These are phyloP conservation scores for Eutrema salsugineum DNA, from an alignment of 441 rosid genomes.

Conservation along the genomic window DNA sequence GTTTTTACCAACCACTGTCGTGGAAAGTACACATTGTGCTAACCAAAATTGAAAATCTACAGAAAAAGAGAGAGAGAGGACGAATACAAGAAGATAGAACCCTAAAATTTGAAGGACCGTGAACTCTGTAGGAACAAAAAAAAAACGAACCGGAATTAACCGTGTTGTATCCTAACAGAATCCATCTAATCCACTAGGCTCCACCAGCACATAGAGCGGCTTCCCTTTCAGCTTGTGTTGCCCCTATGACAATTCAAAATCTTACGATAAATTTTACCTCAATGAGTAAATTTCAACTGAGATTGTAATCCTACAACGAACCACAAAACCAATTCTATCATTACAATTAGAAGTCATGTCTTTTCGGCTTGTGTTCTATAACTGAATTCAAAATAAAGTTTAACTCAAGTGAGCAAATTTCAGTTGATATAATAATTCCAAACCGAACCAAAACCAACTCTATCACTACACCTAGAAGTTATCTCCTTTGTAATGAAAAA, in stretches of 20 bases:
- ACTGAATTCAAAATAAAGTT: neutral
- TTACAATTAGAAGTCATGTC: constrained; percentile 6
- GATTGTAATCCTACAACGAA: neutral
- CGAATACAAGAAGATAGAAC: neutral
- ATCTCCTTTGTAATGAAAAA: neutral
- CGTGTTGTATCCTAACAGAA: constrained; percentile 34
- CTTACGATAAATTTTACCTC: neutral
- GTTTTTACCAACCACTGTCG: constrained; percentile 13
- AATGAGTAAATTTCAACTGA: neutral
- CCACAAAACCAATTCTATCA: neutral
- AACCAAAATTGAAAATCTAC: constrained; percentile 23
- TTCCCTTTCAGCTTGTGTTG: constrained; percentile 78
- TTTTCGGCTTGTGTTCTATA: constrained; percentile 67
- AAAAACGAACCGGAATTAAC: constrained; percentile 12
- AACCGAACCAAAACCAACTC: neutral
- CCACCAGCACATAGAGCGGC: constrained; percentile 92
- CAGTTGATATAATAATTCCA: neutral
- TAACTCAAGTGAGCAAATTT: neutral
- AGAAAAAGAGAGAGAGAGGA: neutral
- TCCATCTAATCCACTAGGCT: constrained; percentile 69
- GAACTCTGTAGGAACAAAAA: neutral
- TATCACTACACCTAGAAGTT: neutral
- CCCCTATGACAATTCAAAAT: constrained; percentile 42
- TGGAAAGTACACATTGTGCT: constrained; percentile 19
- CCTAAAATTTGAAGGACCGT: neutral